Evolutionary conservation across 2,329 filamentous ascomycete genomes (phyloP).

Genomic region (Sporothrix globosa): DNA sequence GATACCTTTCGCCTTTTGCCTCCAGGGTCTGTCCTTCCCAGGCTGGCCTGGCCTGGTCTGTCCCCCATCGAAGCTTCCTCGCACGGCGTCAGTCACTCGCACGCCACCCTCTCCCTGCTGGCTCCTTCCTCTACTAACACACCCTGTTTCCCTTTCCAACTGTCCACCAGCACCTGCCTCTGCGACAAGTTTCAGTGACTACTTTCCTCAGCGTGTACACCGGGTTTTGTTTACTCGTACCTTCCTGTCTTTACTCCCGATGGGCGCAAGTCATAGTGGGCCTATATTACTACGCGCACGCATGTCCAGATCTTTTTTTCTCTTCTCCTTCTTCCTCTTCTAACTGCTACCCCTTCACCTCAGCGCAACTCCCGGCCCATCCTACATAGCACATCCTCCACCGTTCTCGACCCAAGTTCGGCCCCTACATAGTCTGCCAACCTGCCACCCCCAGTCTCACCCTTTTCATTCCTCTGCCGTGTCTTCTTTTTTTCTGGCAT

Average conservation of each 20-base stretch:
- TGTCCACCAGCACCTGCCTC: background rate
- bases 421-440: conserved; percentile 18
- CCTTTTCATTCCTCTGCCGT: conserved; percentile 10
- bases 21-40: background rate
- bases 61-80: conserved; percentile 13
- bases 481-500: background rate
- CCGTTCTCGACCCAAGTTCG: conserved; percentile 1
- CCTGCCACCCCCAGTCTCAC: conserved; percentile 12
- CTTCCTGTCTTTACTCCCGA: background rate
- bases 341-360: background rate
- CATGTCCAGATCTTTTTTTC: background rate
- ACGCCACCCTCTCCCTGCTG: conserved; percentile 4
- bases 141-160: conserved; percentile 20
- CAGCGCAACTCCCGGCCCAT: conserved; percentile 22
- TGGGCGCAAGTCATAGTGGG: conserved; percentile 17
- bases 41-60: background rate
- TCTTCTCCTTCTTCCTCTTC: background rate
- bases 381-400: background rate
- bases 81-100: background rate
- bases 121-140: conserved; percentile 12
- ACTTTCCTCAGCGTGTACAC: background rate
- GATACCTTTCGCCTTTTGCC: background rate
- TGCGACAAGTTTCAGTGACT: background rate
- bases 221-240: conserved; percentile 14
- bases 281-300: conserved; percentile 20